Evolutionary conservation across 345 rosid species (phyloP).

Genomic region (Brassica nigra): DNA sequence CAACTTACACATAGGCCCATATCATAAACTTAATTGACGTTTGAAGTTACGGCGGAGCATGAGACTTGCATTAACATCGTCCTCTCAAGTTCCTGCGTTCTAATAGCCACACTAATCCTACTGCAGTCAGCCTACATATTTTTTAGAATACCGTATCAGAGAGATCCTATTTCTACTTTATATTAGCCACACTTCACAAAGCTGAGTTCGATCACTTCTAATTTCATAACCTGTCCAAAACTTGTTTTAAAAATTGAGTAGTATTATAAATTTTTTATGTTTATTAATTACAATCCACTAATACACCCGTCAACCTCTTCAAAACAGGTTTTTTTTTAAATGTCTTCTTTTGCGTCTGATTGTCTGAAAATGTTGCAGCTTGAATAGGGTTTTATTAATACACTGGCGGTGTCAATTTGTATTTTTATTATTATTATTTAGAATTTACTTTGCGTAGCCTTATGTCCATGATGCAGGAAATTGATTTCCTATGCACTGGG

Average conservation of each 20-base stretch:
- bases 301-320: background rate
- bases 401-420: too few species aligned
- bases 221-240: background rate
- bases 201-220: background rate
- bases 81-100: too few species aligned
- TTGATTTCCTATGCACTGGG: too few species aligned
- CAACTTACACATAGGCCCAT: too few species aligned
- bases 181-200: background rate
- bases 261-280: background rate
- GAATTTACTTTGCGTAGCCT: too few species aligned
- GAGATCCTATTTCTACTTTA: background rate
- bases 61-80: too few species aligned
- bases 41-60: too few species aligned
- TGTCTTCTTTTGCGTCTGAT: background rate
- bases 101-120: too few species aligned
- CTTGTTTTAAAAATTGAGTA: background rate
- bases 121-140: background rate
- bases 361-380: background rate
- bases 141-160: too few species aligned
- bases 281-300: background rate
- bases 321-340: background rate
- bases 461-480: too few species aligned
- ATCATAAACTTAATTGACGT: too few species aligned
- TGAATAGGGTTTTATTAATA: background rate
- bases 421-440: too few species aligned